phyloP scores from a whole-genome alignment of 73 alveolate genomes.

The Blepharisma stoltei region DNA sequence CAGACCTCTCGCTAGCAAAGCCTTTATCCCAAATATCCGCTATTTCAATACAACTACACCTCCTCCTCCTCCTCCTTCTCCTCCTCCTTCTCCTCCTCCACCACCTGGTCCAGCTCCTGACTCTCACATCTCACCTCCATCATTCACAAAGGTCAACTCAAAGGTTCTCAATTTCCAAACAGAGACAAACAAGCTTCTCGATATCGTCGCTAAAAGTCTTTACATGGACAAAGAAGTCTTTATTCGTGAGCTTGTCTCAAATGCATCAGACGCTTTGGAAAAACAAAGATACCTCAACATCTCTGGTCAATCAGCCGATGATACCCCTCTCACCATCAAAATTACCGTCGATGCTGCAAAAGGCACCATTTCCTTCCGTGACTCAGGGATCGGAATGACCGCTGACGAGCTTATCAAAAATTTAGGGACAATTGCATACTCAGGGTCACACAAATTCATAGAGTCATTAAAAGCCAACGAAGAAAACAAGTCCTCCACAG shows the following conservation, averaged over 20 bases:
- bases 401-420: slow-evolving; percentile 63
- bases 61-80: too few species aligned
- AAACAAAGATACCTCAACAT: slow-evolving; percentile 61
- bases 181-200: slow-evolving; percentile 72
- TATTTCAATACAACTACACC: too few species aligned
- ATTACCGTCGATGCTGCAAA: slow-evolving; percentile 54
- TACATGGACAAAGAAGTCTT: slow-evolving; percentile 80
- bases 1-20: too few species aligned
- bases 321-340: slow-evolving; percentile 55
- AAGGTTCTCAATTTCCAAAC: slow-evolving; percentile 47
- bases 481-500: slow-evolving; percentile 43
- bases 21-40: too few species aligned
- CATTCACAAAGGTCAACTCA: too few species aligned
- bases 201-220: slow-evolving; percentile 76
- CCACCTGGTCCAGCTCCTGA: too few species aligned
- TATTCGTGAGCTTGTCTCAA: slow-evolving; percentile 68
- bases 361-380: slow-evolving; percentile 54
- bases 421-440: slow-evolving; percentile 75
- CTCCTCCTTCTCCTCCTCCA: too few species aligned
- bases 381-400: slow-evolving; percentile 77
- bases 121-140: too few species aligned
- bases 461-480: slow-evolving; percentile 44
- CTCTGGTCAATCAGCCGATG: slow-evolving; percentile 20
- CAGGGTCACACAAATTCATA: slow-evolving; percentile 62
- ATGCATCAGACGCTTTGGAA: slow-evolving; percentile 79